Conservation (phyloP, 768 basidiomycete genomes). For the Trametes cubensis region DNA sequence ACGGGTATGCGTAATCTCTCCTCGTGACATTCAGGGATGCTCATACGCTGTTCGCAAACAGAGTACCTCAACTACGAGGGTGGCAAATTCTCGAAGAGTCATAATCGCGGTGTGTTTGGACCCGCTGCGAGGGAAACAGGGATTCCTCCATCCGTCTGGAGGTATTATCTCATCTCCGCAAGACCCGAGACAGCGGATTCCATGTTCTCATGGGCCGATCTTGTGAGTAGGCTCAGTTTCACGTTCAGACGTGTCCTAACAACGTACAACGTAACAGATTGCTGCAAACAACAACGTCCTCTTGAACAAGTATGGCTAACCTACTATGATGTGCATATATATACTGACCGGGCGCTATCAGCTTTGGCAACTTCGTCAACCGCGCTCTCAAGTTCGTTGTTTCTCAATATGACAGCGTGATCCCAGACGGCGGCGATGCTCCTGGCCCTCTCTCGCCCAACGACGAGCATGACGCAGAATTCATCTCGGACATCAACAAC, state of each 20-base stretch:
- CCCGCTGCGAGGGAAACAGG: conserved; percentile 93
- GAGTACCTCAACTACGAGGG: conserved; percentile 99
- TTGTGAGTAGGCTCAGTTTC: conserved; percentile 54
- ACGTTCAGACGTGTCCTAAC: too few species aligned
- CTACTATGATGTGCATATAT: neutral
- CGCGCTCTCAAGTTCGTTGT: conserved; percentile 90
- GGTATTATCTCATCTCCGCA: conserved; percentile 91
- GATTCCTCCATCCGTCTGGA: conserved; percentile 92
- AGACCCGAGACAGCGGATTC: conserved; percentile 93
- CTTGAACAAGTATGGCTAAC: conserved; percentile 76
- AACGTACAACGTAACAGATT: conserved; percentile 51
- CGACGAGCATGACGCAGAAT: conserved; percentile 68
- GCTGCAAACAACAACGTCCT: conserved; percentile 91
- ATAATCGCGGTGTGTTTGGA: conserved; percentile 96
- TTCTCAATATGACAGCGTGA: conserved; percentile 75
- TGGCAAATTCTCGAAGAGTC: conserved; percentile 98
- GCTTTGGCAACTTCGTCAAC: conserved; percentile 98
- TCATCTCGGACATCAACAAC: conserved; percentile 77
- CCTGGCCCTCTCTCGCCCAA: conserved; percentile 72
- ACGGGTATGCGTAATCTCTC: conserved; percentile 63
- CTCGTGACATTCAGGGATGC: neutral
- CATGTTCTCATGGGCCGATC: conserved; percentile 96
- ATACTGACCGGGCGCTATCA: conserved; percentile 32
- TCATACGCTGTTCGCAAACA: conserved; percentile 34
- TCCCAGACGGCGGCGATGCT: conserved; percentile 78